Evolutionary conservation across 495 filamentous ascomycete species (phyloP), one percentile per base, ranked within the genome.

Genomic region (Clavariopsis aquatica): DNA sequence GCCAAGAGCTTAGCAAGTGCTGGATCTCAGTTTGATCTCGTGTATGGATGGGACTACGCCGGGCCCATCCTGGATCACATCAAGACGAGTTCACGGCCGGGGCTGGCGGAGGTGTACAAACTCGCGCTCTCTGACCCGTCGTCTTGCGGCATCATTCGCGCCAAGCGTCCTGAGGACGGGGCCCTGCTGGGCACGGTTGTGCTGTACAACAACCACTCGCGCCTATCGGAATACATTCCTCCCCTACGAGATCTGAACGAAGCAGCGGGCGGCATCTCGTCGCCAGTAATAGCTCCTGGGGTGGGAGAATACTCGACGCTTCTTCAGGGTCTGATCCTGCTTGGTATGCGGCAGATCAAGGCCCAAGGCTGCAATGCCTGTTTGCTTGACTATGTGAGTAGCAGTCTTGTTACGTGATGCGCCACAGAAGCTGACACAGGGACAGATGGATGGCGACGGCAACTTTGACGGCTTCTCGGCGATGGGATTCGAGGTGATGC

Each of bases 341-440:
- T 95, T 72, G 92, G 89, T 2, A 87, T 95, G 70, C 83, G 87
- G 64, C 90, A 94, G 78, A 87, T 90, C 71, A 93, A 92, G 69
- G 83, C 84, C 68, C 83, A 90, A 63, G 88, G 87, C 60, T 84
- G 87, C 49, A 81, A 83, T 55, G 84, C 84, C 41, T 87, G 89
- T 51, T 75, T 92, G 12, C 74, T 94, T 65, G 90, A 91, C 72
- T 91, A 89, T 81, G 89, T 91, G 77, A 76, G 86, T 80, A 31
- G 20, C 9, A 47, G 22, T 64, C 9, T 17, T 60, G 41, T 63
- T 59, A 27, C 34, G 38, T 19, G 7, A 38, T 22, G 22, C 46
- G 6, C 19, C 22, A 38, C 9, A 10, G 13, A 46, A 22, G 45
- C 62, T 62, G 47, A 70, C 41, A 20, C 12, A 43, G 49, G 53